Base-by-base conservation (phyloP, 1,284 basidiomycete species). In the Termitomyces sp. region DNA sequence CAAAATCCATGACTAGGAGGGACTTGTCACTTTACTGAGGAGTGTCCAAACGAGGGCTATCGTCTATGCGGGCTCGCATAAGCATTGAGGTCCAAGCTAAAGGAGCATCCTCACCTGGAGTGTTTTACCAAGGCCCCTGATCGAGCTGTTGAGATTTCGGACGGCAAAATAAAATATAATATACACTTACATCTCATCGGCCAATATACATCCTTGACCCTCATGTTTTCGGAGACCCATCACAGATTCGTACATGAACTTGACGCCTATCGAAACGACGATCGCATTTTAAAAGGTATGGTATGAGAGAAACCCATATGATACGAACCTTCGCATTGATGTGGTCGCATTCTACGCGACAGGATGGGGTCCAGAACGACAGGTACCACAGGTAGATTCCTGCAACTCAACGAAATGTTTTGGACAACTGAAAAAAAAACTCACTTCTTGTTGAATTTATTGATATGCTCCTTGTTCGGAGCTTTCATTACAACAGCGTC, bases 291-390 rank as follows among this genome's bases (percentile, higher is more conserved):
- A 11, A 16, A 52, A 21, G 39, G 18, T 14, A 13, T 40, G 41
- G 9, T 14, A 13, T 40, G 41, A 8, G 6, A 11, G 7, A 1
- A 14, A 14, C 16, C 35, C 33, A 46, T 31, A 6, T 28, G 21
- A 41, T 28, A 51, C 72, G 24, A 63, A 79, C 95, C 95, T 75
- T 97, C 92, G 46, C 82, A 77, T 66, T 99, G 97, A 72, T 99
- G 97, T 2, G 89, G 84, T 42, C 96, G 80, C 68, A 99, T 80
- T 50, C 82, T 80, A 45, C 81, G 78, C 1, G 83, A 74, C 14
- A 99, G 68, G n/a, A 88, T 71, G 0, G 96, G 96, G 66, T 99
- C 95, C n/a, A 99, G 68, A 1, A 99, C 95, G 9, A 99, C 94
- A 49, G 92, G 86, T 11, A 94, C 80, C 18, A 93, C 67, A 5